Evolutionary conservation across 331 rosid species (phyloP).

Genomic region (Dryas integrifolia): DNA sequence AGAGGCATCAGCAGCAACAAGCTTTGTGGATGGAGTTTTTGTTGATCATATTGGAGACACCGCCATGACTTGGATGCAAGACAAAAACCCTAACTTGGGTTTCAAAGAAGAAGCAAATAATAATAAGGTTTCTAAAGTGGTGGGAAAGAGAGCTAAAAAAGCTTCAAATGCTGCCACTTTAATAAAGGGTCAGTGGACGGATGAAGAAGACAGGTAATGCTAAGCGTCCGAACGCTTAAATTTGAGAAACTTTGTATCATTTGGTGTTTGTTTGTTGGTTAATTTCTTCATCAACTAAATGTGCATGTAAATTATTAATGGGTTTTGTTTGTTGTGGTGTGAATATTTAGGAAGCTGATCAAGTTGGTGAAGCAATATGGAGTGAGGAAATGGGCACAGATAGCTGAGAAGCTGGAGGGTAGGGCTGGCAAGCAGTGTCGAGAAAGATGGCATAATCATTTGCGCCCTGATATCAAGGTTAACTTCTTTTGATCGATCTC

Average conservation of each 20-base stretch:
- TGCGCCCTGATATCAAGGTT: constrained; percentile 92
- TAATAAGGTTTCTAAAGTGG: constrained; percentile 10
- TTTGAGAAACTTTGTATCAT: not conserved
- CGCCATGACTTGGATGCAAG: constrained; percentile 5
- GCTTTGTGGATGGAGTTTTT: constrained; percentile 29
- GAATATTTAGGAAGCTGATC: constrained; percentile 46
- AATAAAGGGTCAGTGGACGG: constrained; percentile 89
- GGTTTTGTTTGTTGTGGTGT: not conserved
- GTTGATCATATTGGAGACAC: constrained; percentile 22
- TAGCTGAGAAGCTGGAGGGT: constrained; percentile 68
- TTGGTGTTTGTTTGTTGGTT: not conserved
- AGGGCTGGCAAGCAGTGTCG: constrained; percentile 93
- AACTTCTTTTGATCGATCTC: not conserved
- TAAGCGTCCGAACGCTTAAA: no score
- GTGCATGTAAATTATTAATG: not conserved
- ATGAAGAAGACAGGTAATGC: constrained; percentile 77
- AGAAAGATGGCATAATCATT: constrained; percentile 95
- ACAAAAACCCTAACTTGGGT: constrained; percentile 25
- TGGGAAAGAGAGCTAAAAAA: constrained; percentile 43
- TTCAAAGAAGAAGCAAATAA: constrained; percentile 14
- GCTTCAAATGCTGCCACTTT: constrained; percentile 30
- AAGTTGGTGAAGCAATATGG: constrained; percentile 80
- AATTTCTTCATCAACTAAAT: not conserved
- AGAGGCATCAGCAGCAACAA: not conserved
- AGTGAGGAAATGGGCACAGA: constrained; percentile 77